Evolutionary conservation across 495 filamentous ascomycete species (phyloP).

Genomic region (Friedmanniomyces endolithicus): DNA sequence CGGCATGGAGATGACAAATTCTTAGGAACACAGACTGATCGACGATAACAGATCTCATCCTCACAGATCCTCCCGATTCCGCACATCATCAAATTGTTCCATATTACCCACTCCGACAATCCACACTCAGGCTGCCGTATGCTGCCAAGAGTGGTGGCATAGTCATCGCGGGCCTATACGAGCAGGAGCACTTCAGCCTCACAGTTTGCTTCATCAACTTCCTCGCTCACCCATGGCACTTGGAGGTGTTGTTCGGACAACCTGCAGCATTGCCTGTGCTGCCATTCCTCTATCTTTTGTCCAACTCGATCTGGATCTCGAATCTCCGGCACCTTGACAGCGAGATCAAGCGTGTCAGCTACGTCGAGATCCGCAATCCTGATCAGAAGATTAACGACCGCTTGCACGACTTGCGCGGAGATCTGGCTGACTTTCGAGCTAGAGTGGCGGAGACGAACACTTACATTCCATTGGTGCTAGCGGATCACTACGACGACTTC

Average conservation of each 20-base stretch:
- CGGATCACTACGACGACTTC: background rate
- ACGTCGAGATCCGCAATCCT: background rate
- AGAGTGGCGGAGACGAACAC: background rate
- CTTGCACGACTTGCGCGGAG: background rate
- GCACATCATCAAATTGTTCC: background rate
- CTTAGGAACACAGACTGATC: background rate
- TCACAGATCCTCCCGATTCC: background rate
- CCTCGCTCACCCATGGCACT: background rate
- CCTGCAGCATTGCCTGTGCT: background rate
- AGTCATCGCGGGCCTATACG: background rate
- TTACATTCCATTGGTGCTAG: background rate
- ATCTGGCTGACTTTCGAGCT: background rate
- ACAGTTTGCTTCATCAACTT: background rate
- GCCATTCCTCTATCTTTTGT: background rate
- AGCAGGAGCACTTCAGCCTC: background rate
- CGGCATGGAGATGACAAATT: too few relatives aligned
- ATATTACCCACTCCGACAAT: background rate
- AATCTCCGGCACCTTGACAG: background rate
- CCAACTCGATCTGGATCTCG: background rate
- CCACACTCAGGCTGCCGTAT: background rate
- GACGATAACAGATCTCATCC: background rate
- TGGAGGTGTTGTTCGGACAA: background rate
- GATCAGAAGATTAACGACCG: background rate
- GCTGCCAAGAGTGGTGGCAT: background rate
- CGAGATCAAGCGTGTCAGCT: background rate